These are phyloP conservation scores for Cryptosporidium tyzzeri DNA, from an alignment of 169 alveolate genomes.

Conservation along the genomic window DNA sequence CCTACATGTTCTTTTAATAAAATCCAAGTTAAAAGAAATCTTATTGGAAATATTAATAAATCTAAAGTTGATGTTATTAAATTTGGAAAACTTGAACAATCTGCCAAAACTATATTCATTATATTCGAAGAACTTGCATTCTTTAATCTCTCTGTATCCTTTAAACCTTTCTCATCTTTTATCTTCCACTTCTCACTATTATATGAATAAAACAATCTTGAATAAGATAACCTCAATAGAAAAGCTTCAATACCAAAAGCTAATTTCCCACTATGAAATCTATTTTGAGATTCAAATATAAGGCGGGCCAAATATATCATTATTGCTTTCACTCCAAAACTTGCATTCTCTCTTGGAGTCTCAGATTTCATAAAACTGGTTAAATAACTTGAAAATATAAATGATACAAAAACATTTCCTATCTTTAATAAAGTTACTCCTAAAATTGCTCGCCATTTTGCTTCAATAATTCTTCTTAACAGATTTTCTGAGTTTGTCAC, in stretches of 20 bases:
- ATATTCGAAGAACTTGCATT: not conserved
- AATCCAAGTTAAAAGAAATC: slow-evolving; percentile 45
- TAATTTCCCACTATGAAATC: slow-evolving; percentile 33
- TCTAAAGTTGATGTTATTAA: slow-evolving; percentile 30
- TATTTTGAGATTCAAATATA: slow-evolving; percentile 45
- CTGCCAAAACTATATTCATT: slow-evolving; percentile 30
- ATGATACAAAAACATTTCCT: slow-evolving; percentile 9
- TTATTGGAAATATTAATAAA: slow-evolving; percentile 32
- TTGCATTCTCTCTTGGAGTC: not conserved
- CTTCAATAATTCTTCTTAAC: not conserved
- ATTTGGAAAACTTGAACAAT: slow-evolving; percentile 57
- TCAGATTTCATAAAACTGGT: slow-evolving; percentile 10
- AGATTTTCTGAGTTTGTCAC: not conserved
- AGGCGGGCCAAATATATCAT: slow-evolving; percentile 8
- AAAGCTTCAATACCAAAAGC: slow-evolving; percentile 21
- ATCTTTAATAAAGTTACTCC: slow-evolving; percentile 14
- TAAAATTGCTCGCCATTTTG: slow-evolving; percentile 12
- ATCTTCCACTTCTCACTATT: not conserved
- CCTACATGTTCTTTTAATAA: slow-evolving; percentile 45
- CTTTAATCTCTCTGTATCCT: not conserved
- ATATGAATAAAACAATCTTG: not conserved
- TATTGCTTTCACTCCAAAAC: slow-evolving; percentile 9
- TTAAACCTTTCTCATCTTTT: not conserved
- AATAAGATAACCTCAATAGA: slow-evolving; percentile 16
- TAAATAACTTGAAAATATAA: slow-evolving; percentile 12